phyloP scores from a whole-genome alignment of 176 grass and related monocot species.

The Ampelocalamus luodianensis region DNA sequence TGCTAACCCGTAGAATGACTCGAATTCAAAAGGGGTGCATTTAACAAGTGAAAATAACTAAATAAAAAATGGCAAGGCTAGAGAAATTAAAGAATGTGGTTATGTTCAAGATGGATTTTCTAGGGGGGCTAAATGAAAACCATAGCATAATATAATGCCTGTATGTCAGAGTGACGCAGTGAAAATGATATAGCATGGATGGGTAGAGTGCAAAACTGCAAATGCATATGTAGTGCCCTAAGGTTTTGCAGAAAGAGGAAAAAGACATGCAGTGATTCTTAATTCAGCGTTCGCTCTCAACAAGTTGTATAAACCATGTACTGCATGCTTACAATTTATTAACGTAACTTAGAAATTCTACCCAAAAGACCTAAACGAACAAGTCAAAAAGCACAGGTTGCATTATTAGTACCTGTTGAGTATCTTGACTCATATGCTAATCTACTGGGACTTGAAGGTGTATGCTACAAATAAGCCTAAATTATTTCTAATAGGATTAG shows the following conservation, averaged over 20 bases:
- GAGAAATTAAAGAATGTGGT: not conserved
- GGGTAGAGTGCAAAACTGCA: not conserved
- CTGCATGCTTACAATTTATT: not conserved
- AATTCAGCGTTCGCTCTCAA: not conserved
- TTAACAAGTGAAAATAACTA: not conserved
- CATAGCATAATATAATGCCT: not conserved
- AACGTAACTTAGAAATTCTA: not conserved
- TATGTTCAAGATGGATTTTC: not conserved
- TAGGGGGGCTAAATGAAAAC: not conserved
- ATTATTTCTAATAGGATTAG: no score
- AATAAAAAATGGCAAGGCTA: not conserved
- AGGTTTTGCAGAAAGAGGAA: not conserved
- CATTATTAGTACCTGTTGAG: not conserved
- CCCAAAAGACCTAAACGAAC: no score
- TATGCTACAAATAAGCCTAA: no score
- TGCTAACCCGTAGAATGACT: conserved; percentile 20
- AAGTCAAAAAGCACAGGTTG: conserved; percentile 28
- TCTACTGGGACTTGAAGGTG: no score
- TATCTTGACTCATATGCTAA: no score
- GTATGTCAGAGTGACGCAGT: not conserved
- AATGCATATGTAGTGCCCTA: not conserved
- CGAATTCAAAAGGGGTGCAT: not conserved
- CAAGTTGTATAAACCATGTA: not conserved
- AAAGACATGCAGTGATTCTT: not conserved
- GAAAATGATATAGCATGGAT: not conserved